Conservation (phyloP, 2,329 filamentous ascomycete species). For the Stemphylium beticola region DNA sequence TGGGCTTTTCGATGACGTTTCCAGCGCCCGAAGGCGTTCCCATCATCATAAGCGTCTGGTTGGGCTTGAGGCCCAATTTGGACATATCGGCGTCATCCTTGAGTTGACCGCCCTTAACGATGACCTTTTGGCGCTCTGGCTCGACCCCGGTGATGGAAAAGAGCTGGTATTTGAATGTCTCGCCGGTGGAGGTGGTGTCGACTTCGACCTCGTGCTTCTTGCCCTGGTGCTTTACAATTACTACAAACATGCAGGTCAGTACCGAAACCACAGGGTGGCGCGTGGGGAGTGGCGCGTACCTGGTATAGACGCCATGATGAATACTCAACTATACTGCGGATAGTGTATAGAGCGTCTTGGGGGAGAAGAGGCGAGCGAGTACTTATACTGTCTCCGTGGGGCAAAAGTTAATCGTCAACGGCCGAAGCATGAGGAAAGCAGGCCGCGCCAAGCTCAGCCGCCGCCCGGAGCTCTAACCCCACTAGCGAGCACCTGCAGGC, state of each 20-base stretch:
- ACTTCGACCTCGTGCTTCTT: constrained; percentile 95
- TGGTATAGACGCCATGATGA: constrained; percentile 48
- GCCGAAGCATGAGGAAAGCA: constrained; percentile 39
- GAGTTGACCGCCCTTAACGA: constrained; percentile 91
- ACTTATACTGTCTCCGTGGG: constrained; percentile 33
- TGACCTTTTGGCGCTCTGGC: constrained; percentile 92
- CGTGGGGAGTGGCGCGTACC: constrained; percentile 25
- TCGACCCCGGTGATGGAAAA: constrained; percentile 96
- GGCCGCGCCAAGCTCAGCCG: constrained; percentile 22
- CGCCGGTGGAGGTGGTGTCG: constrained; percentile 81
- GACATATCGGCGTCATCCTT: constrained; percentile 93
- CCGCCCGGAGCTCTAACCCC: constrained; percentile 33
- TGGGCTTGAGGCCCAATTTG: constrained; percentile 82
- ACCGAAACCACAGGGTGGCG: constrained; percentile 1
- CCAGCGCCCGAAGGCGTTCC: constrained; percentile 77
- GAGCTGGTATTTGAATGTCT: constrained; percentile 94
- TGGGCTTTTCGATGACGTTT: constrained; percentile 71
- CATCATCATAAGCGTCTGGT: constrained; percentile 94
- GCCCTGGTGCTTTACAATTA: constrained; percentile 92
- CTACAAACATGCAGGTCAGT: constrained; percentile 55
- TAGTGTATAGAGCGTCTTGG: neutral
- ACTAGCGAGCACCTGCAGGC: constrained; percentile 34
- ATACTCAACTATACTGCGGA: constrained; percentile 6
- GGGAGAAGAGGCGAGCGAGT: constrained; percentile 17
- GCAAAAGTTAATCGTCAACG: constrained; percentile 35